Conservation (phyloP, 768 basidiomycete species). For the Lyophyllum semitale region DNA sequence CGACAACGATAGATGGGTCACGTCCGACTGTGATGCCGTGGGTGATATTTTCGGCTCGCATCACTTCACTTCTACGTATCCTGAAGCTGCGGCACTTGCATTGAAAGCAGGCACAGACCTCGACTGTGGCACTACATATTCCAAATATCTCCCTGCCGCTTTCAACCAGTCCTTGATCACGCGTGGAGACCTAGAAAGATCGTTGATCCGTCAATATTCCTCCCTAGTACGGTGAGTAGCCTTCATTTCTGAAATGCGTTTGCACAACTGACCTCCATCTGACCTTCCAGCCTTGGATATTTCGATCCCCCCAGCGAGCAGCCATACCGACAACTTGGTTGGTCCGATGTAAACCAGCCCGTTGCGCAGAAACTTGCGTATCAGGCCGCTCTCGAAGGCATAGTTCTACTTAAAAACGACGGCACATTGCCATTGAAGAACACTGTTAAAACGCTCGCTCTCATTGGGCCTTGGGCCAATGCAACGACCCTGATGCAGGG, state of each 20-base stretch:
- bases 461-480: constrained; percentile 62
- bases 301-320: constrained; percentile 53
- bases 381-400: constrained; percentile 52
- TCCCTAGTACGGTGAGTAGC: constrained; percentile 51
- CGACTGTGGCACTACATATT: constrained; percentile 55
- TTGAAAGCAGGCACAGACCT: constrained; percentile 56
- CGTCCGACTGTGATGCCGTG: constrained; percentile 58
- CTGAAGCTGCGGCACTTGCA: constrained; percentile 50
- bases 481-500: constrained; percentile 60
- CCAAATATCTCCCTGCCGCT: constrained; percentile 45
- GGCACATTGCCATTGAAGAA: constrained; percentile 53
- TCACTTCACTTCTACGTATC: constrained; percentile 43
- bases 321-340: constrained; percentile 51
- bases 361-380: constrained; percentile 49
- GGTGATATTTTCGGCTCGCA: constrained; percentile 53
- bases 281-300: constrained; percentile 47
- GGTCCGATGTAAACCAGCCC: constrained; percentile 50
- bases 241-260: neutral
- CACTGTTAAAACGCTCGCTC: constrained; percentile 48
- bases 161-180: constrained; percentile 49
- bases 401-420: constrained; percentile 67
- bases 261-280: constrained; percentile 2
- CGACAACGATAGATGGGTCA: constrained; percentile 54
- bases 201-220: constrained; percentile 49
- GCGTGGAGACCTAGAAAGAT: constrained; percentile 41